These are phyloP conservation scores for Myxozyma kluyveri DNA, from an alignment of 805 yeast species.

Conservation along the genomic window DNA sequence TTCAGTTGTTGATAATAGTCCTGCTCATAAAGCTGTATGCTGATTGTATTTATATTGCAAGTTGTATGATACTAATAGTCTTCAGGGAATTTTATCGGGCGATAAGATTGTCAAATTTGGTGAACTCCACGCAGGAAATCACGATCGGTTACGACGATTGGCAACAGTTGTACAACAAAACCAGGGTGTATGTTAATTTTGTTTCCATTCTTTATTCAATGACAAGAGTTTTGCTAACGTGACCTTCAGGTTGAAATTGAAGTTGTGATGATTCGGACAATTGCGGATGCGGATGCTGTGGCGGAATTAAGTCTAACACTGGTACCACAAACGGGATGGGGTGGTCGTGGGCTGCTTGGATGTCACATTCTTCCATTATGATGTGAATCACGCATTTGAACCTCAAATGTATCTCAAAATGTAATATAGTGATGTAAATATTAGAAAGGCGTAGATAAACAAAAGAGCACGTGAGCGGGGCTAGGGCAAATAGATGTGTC, in stretches of 20 bases:
- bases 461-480: too few relatives aligned
- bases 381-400: too few relatives aligned
- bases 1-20: constrained; percentile 52
- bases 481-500: too few relatives aligned
- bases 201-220: not conserved
- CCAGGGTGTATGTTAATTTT: constrained; percentile 37
- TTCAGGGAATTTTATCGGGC: constrained; percentile 50
- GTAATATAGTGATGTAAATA: too few relatives aligned
- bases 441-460: too few relatives aligned
- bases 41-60: not conserved
- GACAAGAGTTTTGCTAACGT: too few relatives aligned
- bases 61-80: not conserved
- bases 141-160: constrained; percentile 48
- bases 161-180: constrained; percentile 46
- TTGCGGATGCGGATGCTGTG: constrained; percentile 36
- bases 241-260: constrained; percentile 28
- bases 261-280: constrained; percentile 33
- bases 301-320: constrained; percentile 36
- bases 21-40: constrained; percentile 49
- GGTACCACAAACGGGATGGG: constrained; percentile 56
- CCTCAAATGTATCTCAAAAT: too few relatives aligned
- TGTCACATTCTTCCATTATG: constrained; percentile 50
- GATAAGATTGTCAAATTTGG: constrained; percentile 61
- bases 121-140: constrained; percentile 53
- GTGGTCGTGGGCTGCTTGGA: constrained; percentile 67